These are phyloP conservation scores for Croton setiger DNA, from an alignment of 441 rosid genomes.

Conservation along the genomic window DNA sequence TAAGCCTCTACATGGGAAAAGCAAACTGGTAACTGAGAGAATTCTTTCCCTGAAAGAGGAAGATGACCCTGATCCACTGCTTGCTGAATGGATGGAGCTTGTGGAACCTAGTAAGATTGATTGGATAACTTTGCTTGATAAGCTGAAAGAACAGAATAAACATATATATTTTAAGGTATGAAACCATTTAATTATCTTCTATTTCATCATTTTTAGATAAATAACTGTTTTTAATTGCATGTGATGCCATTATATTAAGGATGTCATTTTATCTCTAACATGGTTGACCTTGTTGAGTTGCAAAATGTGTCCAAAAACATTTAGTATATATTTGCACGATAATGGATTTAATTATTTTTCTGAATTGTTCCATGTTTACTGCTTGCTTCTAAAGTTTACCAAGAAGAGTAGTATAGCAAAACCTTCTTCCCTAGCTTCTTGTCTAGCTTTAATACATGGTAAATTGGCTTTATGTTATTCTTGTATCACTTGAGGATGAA, in stretches of 20 bases:
- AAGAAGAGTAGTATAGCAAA: too few species aligned
- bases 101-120: conserved; percentile 71
- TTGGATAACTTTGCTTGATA: conserved; percentile 70
- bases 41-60: conserved; percentile 53
- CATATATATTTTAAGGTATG: conserved; percentile 57
- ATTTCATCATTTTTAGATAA: neutral
- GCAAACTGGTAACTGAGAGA: conserved; percentile 62
- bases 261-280: neutral
- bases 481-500: conserved; percentile 2
- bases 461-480: neutral
- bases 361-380: neutral
- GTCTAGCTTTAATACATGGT: neutral
- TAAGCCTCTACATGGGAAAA: conserved; percentile 67
- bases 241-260: neutral
- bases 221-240: conserved; percentile 1
- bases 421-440: neutral
- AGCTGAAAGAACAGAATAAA: conserved; percentile 47
- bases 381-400: neutral
- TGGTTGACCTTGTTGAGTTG: neutral
- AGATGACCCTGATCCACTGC: conserved; percentile 61
- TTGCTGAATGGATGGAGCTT: conserved; percentile 78
- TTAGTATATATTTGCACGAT: neutral
- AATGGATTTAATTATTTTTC: neutral
- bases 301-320: neutral
- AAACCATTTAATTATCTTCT: conserved; percentile 1